phyloP scores from a whole-genome alignment of 192 early-diverging fungal genomes.

The Coemansia sp. region DNA sequence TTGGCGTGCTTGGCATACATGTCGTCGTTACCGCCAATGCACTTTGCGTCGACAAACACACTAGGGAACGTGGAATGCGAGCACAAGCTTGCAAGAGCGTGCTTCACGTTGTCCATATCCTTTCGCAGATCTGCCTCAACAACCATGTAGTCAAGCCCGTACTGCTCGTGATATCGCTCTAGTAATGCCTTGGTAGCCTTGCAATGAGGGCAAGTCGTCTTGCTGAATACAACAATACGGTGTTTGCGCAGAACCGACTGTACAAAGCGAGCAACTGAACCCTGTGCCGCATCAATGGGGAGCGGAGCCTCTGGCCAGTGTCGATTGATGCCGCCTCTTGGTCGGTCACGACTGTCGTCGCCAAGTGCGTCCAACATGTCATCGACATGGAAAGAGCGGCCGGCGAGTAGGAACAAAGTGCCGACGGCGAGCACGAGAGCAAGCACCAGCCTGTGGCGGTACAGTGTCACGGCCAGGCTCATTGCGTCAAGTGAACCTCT shows the following conservation, averaged over 20 bases:
- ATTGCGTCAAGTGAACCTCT: not conserved
- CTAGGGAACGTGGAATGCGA: conserved; percentile 64
- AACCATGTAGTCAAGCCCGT: conserved; percentile 46
- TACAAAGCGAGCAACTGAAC: conserved; percentile 21
- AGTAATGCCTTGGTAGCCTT: conserved; percentile 59
- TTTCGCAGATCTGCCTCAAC: conserved; percentile 45
- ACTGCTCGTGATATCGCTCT: conserved; percentile 15
- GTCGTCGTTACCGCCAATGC: conserved; percentile 57
- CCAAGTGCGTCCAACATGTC: not conserved
- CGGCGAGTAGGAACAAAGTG: conserved; percentile 17
- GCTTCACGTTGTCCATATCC: conserved; percentile 55
- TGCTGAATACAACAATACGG: conserved; percentile 66
- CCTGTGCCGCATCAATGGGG: not conserved
- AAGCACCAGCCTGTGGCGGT: conserved; percentile 32
- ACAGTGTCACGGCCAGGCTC: conserved; percentile 31
- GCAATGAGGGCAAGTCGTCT: conserved; percentile 67
- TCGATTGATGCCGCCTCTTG: not conserved
- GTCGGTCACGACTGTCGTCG: not conserved
- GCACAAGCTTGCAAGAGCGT: conserved; percentile 52
- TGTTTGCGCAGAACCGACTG: conserved; percentile 20
- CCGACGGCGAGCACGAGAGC: conserved; percentile 15
- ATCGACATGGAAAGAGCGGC: not conserved
- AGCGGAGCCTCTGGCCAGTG: conserved; percentile 2
- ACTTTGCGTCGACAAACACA: conserved; percentile 63
- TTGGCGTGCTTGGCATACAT: conserved; percentile 8